Evolutionary conservation across 371 early-diverging fungal species (phyloP), one percentile per base, ranked within the genome.

Genomic region (Batrachochytrium dendrobatidis): DNA sequence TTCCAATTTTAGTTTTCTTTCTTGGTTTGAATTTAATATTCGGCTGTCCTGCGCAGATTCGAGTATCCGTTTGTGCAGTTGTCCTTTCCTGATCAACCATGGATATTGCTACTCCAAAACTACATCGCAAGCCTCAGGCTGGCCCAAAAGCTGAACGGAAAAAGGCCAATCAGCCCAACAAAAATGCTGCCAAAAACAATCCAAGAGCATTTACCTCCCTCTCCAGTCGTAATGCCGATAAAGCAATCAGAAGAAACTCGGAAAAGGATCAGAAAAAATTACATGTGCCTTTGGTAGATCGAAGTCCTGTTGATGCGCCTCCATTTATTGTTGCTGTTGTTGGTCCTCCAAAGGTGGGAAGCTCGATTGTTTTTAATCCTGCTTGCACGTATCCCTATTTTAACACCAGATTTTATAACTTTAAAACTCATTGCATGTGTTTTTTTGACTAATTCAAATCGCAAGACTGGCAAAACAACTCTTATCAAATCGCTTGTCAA

Each of bases 231-330:
- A 84, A 77, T 49, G 77, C 92, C 1, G 90, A 91, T 57, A 83
- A 84, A 62, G 76, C 79, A 54, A 87, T 82, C 22, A 81, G 89
- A 58, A 81, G 98, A 58, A 94, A 91, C 67, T 66, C 83, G 61
- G 95, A 95, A 69, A 72, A 85, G 59, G 85, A 85, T 54, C 89
- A 98, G 76, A 91, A 89, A 63, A 89, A 86, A 63, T 85, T 94
- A 50, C 98, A 98, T 73, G 92, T 98, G 2, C 96, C 98, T 12
- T 71, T 91, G 60, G 91, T 94, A 34, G 96, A 98, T 78, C 87
- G 95, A 64, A 92, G 93, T 26, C 93, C 95, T 0, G 66, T 85
- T 55, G 91, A 87, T 53, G 83, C 94, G 34, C 92, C 97, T 30
- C 98, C 98, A 22, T 59, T 73, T n/a, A 80, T 92, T 10, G 83